A percentile compares a stretch with the other conserved stretches of the same genome.
Conservation (phyloP, 2,329 filamentous ascomycete genomes). For the Cordyceps pruinosa region DNA sequence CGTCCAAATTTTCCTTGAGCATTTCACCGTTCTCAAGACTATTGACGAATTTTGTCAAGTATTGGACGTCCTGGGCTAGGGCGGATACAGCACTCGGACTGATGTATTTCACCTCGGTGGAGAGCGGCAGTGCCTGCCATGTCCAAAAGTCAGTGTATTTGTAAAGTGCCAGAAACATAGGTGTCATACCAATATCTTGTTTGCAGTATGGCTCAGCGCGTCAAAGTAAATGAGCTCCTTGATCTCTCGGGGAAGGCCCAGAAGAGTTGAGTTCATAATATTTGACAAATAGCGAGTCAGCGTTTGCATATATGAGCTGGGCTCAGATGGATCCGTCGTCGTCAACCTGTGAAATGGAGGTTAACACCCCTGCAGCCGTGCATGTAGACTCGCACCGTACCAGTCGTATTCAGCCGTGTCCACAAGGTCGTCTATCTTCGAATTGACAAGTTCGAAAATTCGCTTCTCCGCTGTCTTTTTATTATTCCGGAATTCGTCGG, state of each 20-base stretch:
- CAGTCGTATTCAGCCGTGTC: slow-evolving; percentile 98
- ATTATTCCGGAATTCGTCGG: slow-evolving; percentile 76
- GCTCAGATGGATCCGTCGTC: slow-evolving; percentile 57
- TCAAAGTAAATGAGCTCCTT: slow-evolving; percentile 98
- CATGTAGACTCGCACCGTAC: slow-evolving; percentile 31
- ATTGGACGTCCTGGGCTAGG: slow-evolving; percentile 74
- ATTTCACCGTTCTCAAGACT: slow-evolving; percentile 79
- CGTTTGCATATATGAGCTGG: slow-evolving; percentile 92
- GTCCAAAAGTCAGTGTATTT: background rate
- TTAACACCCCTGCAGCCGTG: background rate
- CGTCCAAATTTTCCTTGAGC: slow-evolving; percentile 80
- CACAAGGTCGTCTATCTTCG: slow-evolving; percentile 95
- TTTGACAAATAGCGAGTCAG: slow-evolving; percentile 87
- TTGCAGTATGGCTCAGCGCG: slow-evolving; percentile 82
- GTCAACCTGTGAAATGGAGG: slow-evolving; percentile 36
- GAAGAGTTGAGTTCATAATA: slow-evolving; percentile 91
- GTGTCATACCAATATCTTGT: slow-evolving; percentile 64
- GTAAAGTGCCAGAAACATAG: too few relatives aligned
- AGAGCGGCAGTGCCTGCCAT: slow-evolving; percentile 64
- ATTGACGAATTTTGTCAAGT: slow-evolving; percentile 80
- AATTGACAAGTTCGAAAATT: slow-evolving; percentile 97
- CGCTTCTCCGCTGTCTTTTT: slow-evolving; percentile 96
- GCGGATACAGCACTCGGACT: slow-evolving; percentile 79
- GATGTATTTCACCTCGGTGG: slow-evolving; percentile 73
- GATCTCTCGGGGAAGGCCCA: slow-evolving; percentile 90